Evolutionary conservation across 352 stramenopile species (phyloP).

Genomic region (Phytopythium helicoides): DNA sequence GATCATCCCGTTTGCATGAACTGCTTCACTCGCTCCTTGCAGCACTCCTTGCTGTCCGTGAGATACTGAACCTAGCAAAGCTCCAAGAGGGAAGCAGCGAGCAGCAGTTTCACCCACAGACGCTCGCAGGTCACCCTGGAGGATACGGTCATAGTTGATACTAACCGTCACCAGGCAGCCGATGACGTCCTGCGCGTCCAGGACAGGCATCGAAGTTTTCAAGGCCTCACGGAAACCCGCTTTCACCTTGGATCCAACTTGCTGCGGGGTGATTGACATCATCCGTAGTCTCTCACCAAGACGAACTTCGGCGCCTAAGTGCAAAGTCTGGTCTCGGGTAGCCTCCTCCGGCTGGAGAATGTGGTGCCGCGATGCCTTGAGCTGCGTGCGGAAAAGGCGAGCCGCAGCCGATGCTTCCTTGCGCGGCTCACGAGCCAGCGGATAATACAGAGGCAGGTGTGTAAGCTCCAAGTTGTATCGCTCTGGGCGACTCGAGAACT

Average conservation of each 20-base stretch:
- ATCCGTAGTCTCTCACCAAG: constrained; percentile 68
- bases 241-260: constrained; percentile 44
- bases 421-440: constrained; percentile 51
- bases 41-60: constrained; percentile 75
- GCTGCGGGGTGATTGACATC: constrained; percentile 66
- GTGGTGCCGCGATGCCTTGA: constrained; percentile 54
- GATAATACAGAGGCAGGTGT: constrained; percentile 72
- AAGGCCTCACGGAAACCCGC: constrained; percentile 56
- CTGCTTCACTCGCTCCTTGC: constrained; percentile 41
- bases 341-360: constrained; percentile 71
- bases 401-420: constrained; percentile 28
- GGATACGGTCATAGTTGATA: constrained; percentile 63
- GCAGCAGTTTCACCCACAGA: constrained; percentile 46
- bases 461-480: constrained; percentile 66
- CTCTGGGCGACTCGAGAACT: constrained; percentile 54
- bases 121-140: constrained; percentile 60
- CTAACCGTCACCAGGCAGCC: constrained; percentile 68
- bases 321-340: constrained; percentile 42
- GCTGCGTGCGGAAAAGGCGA: constrained; percentile 23
- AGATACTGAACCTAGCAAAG: constrained; percentile 57
- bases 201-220: constrained; percentile 45
- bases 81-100: constrained; percentile 50
- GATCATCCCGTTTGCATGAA: constrained; percentile 82
- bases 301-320: constrained; percentile 51
- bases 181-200: constrained; percentile 58